Evolutionary conservation across 2,329 filamentous ascomycete genomes (phyloP), one percentile per base, ranked within the genome.

Genomic region (Aurifilum marmelostoma): DNA sequence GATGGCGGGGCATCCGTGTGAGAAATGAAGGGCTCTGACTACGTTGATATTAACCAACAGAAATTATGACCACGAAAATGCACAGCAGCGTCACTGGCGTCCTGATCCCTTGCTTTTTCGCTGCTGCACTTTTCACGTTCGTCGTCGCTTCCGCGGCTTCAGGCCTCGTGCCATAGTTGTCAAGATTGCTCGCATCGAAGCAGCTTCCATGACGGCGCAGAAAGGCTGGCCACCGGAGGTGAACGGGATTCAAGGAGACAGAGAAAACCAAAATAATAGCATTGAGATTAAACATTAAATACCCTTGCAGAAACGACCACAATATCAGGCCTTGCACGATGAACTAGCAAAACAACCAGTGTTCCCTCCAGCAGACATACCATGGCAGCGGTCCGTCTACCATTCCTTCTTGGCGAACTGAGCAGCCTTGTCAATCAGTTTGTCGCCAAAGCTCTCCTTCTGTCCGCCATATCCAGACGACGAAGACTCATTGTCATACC

Each of bases 371-470:
- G 27, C 27, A 8, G 8, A 8, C 8, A 7, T 21, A 8, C 52
- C 3, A 1, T 3, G 12, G n/a, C 59, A 29, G 3, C 12, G 41
- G 27, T 67, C 32, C 39, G 60, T 67, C 34, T 62, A 67, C 54
- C 37, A 66, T 27, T 67, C 29, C 32, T 62, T 47, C 65, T 67
- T 67, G 39, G 65, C 65, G 24, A 61, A 58, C 32, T 61, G 34
- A 8, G 65, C 65, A 61, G 65, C 65, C 41, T 59, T 43, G 65
- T 67, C 65, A 50, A 66, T 41, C 54, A 66, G 43, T 7, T 60
- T 66, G 24, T 66, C 65, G 21, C 32, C 37, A 37, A 61, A 67
- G 54, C 65, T 67, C 56, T 67, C 65, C 56, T 67, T 67, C 47
- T 56, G 29, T 9, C 50, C 50, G 16, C 50, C 32, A 18, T 65